Conservation (phyloP, 495 filamentous ascomycete genomes). For the Lasiosphaeria miniovina region DNA sequence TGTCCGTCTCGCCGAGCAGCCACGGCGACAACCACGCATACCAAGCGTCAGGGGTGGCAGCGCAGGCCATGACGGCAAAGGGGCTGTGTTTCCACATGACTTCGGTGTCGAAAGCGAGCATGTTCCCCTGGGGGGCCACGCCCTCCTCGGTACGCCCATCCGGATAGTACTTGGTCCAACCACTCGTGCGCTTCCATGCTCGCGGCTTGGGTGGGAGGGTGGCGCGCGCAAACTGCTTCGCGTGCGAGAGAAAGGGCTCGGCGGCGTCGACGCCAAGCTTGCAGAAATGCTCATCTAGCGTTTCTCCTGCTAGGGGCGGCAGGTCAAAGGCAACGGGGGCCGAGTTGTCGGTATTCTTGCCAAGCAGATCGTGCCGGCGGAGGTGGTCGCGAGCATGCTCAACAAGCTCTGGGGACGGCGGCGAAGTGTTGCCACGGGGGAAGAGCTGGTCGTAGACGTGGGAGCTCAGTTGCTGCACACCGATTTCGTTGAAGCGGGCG, state of each 20-base stretch:
- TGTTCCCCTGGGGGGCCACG: conserved; percentile 70
- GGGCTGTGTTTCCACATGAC: conserved; percentile 91
- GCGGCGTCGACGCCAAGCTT: conserved; percentile 83
- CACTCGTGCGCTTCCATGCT: conserved; percentile 75
- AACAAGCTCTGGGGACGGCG: conserved; percentile 66
- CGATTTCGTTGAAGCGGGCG: conserved; percentile 83
- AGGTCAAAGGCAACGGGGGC: conserved; percentile 82
- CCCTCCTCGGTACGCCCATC: conserved; percentile 71
- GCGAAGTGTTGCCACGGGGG: conserved; percentile 41
- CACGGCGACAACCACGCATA: conserved; percentile 98
- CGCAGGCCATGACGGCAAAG: conserved; percentile 95
- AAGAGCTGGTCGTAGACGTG: conserved; percentile 85
- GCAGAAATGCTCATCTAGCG: conserved; percentile 93
- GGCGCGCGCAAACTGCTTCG: conserved; percentile 66
- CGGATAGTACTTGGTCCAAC: conserved; percentile 87
- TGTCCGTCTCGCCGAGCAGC: conserved; percentile 80
- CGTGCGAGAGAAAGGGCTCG: conserved; percentile 76
- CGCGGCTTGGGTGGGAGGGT: conserved; percentile 71
- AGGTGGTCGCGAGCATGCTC: conserved; percentile 79
- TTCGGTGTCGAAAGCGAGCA: conserved; percentile 93
- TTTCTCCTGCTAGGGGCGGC: conserved; percentile 71
- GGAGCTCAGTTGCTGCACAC: conserved; percentile 86
- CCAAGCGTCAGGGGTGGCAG: conserved; percentile 82
- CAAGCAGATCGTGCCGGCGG: conserved; percentile 79
- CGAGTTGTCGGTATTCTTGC: conserved; percentile 75